phyloP scores from a whole-genome alignment of 768 basidiomycete genomes.

The Kwoniella bestiolae region DNA sequence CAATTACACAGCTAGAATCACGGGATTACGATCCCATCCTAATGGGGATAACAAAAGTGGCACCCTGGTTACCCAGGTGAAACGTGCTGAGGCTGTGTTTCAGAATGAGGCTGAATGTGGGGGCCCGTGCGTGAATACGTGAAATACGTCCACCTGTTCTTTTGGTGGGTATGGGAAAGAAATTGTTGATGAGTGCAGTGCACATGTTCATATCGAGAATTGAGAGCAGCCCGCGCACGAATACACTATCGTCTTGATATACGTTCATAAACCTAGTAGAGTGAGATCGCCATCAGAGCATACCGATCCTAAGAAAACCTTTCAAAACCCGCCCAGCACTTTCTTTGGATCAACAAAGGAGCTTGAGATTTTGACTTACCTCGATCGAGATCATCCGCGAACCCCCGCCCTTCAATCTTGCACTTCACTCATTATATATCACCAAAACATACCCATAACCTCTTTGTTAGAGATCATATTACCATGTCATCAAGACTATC shows the following conservation, averaged over 20 bases:
- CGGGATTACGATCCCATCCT: slow-evolving; percentile 8
- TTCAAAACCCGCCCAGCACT: neutral
- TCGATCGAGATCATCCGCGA: neutral
- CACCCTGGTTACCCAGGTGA: slow-evolving; percentile 12
- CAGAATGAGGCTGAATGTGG: slow-evolving; percentile 17
- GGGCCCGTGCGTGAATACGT: slow-evolving; percentile 10
- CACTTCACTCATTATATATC: neutral
- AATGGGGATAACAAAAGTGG: neutral
- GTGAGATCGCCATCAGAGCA: neutral
- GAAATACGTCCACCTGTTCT: neutral
- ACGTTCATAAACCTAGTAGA: no score
- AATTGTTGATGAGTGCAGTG: neutral
- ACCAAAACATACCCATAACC: neutral
- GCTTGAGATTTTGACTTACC: no score
- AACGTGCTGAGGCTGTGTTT: slow-evolving; percentile 22
- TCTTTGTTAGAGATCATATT: no score
- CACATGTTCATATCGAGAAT: neutral
- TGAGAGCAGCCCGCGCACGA: no score
- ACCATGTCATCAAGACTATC: slow-evolving; percentile 27
- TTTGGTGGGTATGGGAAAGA: slow-evolving; percentile 8
- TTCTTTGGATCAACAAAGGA: slow-evolving; percentile 5
- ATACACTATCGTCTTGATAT: no score
- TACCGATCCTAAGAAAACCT: neutral
- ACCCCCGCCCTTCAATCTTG: neutral
- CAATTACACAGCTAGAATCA: neutral